Conservation (phyloP, 805 yeast species). For the Nakazawaea ernobii region DNA sequence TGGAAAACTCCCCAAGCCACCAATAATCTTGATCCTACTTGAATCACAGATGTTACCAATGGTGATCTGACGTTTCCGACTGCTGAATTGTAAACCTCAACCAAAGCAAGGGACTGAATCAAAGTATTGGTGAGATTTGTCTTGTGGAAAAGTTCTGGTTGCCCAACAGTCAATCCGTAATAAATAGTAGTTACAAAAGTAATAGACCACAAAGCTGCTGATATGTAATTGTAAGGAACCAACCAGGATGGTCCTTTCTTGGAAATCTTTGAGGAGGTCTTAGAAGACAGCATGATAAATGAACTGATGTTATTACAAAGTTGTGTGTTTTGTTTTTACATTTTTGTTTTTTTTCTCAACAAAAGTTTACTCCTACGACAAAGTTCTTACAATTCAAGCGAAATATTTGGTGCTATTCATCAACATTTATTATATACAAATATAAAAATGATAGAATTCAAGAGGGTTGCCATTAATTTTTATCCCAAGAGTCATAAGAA, state of each 20-base stretch:
- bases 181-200: constrained; percentile 21
- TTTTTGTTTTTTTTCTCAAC: not conserved
- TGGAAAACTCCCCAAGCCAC: constrained; percentile 80
- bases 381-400: too few species aligned
- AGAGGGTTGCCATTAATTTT: not conserved
- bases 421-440: not conserved
- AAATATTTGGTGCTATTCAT: too few species aligned
- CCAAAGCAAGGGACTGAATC: constrained; percentile 73
- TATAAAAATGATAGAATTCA: too few species aligned
- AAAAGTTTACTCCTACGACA: too few species aligned
- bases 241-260: constrained; percentile 20
- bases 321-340: too few species aligned
- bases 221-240: constrained; percentile 25
- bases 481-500: not conserved
- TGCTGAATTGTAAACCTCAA: constrained; percentile 75
- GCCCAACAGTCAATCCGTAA: constrained; percentile 18
- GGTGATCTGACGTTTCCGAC: constrained; percentile 85
- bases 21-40: constrained; percentile 79
- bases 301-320: too few species aligned
- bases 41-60: constrained; percentile 74
- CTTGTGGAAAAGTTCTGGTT: constrained; percentile 57
- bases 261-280: not conserved
- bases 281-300: not conserved
- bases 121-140: constrained; percentile 53
- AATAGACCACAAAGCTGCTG: constrained; percentile 28